Evolutionary conservation across 2,329 filamentous ascomycete species (phyloP).

Genomic region (Colletotrichum spaethianum): DNA sequence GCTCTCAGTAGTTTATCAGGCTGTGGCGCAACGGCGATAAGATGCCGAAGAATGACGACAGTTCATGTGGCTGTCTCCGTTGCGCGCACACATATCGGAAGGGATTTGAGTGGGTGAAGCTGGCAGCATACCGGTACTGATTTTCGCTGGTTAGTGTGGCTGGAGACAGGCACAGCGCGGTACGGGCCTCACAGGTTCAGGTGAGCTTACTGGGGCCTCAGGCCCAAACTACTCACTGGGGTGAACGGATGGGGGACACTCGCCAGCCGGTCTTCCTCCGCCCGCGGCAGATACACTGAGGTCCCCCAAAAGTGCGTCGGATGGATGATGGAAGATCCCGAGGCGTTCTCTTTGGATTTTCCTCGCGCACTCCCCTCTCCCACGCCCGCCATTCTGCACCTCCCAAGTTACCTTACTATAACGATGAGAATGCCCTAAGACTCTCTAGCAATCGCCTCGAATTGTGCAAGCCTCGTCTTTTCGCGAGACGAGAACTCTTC

Average conservation of each 20-base stretch:
- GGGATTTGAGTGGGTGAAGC: neutral
- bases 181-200: constrained; percentile 6
- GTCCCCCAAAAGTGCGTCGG: constrained; percentile 36
- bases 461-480: constrained; percentile 7
- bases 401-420: constrained; percentile 1
- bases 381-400: constrained; percentile 20
- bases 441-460: neutral
- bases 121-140: neutral
- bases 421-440: constrained; percentile 33
- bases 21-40: constrained; percentile 1
- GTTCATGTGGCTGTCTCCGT: neutral
- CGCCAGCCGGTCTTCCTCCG: constrained; percentile 28
- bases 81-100: neutral
- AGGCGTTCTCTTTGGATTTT: constrained; percentile 37
- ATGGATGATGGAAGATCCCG: constrained; percentile 40
- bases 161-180: constrained; percentile 6
- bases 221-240: constrained; percentile 36
- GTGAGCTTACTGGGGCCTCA: constrained; percentile 31
- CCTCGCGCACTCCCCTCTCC: constrained; percentile 36
- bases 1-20: neutral
- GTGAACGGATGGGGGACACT: constrained; percentile 29
- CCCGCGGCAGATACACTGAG: constrained; percentile 34
- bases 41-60: constrained; percentile 11
- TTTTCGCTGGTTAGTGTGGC: constrained; percentile 5
- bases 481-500: neutral